phyloP scores from a whole-genome alignment of 192 early-diverging fungal genomes.

The Entomortierella beljakovae region DNA sequence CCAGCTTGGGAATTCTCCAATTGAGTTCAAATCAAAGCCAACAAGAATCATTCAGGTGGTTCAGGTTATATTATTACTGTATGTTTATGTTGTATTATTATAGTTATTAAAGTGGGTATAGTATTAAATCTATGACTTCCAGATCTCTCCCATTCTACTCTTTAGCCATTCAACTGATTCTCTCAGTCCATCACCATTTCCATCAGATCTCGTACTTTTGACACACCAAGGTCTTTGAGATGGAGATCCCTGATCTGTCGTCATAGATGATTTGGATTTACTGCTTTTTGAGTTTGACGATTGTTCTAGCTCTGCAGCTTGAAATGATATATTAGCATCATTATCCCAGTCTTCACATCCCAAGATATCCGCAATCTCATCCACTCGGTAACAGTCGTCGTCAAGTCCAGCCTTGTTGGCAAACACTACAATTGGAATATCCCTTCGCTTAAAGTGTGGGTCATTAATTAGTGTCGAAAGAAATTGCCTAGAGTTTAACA shows the following conservation, averaged over 20 bases:
- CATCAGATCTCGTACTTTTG: conserved; percentile 46
- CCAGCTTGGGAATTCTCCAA: too few relatives aligned
- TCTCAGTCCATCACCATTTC: conserved; percentile 32
- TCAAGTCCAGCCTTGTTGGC: conserved; percentile 50
- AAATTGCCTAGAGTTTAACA: conserved; percentile 44
- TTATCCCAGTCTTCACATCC: conserved; percentile 51
- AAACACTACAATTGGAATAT: conserved; percentile 49
- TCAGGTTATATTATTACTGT: too few relatives aligned
- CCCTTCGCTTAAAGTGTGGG: conserved; percentile 24
- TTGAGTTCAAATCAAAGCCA: too few relatives aligned
- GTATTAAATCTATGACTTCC: background rate
- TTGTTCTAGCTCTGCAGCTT: background rate
- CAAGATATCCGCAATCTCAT: conserved; percentile 53
- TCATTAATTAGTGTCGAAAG: conserved; percentile 26
- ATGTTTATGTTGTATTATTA: too few relatives aligned
- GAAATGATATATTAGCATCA: background rate
- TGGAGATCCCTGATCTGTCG: background rate
- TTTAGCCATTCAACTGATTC: conserved; percentile 53
- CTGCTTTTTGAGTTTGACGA: background rate
- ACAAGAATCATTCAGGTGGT: too few relatives aligned
- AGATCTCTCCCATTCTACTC: conserved; percentile 45
- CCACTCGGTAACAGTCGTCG: conserved; percentile 41
- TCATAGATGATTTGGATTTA: background rate
- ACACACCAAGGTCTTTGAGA: conserved; percentile 45
- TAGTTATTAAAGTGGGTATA: background rate